Conservation (phyloP, 306 rosid genomes). For the Morella rubra region DNA sequence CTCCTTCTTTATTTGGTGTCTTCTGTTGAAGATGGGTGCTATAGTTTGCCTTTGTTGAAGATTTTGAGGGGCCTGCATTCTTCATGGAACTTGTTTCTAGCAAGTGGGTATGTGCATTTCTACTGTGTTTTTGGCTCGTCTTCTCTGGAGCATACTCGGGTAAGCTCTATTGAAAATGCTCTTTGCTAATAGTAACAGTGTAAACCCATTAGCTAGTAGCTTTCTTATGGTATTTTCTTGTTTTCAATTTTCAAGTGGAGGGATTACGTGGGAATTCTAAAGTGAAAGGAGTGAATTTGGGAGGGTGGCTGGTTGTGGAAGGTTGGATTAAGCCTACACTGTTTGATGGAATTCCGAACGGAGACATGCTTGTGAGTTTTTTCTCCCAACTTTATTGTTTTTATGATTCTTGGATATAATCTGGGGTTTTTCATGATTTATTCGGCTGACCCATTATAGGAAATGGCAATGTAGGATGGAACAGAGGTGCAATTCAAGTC, state of each 20-base stretch:
- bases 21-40: constrained; percentile 41
- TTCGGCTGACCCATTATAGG: constrained; percentile 23
- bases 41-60: constrained; percentile 36
- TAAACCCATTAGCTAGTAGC: constrained; percentile 6
- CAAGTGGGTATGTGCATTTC: constrained; percentile 61
- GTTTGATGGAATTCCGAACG: constrained; percentile 90
- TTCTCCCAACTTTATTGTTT: constrained; percentile 14
- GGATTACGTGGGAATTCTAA: constrained; percentile 63
- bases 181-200: constrained; percentile 5
- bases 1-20: constrained; percentile 28
- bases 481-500: constrained; percentile 81
- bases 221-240: constrained; percentile 23
- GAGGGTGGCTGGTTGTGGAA: constrained; percentile 93
- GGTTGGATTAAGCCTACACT: constrained; percentile 98
- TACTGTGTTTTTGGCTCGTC: constrained; percentile 52
- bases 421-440: constrained; percentile 21
- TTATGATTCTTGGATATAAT: not conserved
- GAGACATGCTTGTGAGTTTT: constrained; percentile 82
- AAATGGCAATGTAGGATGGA: constrained; percentile 64
- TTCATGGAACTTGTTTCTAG: constrained; percentile 69
- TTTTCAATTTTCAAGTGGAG: constrained; percentile 44
- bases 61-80: constrained; percentile 44
- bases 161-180: constrained; percentile 25
- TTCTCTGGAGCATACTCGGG: constrained; percentile 61
- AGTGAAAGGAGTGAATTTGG: constrained; percentile 88